A percentile compares a stretch with the other conserved stretches of the same genome.
phyloP scores from a whole-genome alignment of 768 basidiomycete species.

The Macrolepiota albuminosa region DNA sequence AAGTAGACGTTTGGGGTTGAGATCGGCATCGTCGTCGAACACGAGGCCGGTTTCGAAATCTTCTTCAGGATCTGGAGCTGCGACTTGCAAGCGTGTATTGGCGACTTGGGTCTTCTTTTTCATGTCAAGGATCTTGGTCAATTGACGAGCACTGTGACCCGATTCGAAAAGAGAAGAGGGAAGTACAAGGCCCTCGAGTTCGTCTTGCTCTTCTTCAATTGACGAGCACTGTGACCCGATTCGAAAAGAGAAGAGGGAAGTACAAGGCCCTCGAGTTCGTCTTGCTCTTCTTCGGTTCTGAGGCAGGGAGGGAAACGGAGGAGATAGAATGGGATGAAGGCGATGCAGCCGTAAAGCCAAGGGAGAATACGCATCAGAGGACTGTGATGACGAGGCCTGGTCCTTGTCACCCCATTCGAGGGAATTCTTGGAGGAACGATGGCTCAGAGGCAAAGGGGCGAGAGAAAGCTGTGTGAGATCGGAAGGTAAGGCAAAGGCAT shows the following conservation, averaged over 20 bases:
- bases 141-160: conserved; percentile 48
- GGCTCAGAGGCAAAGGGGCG: conserved; percentile 68
- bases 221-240: conserved; percentile 53
- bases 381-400: conserved; percentile 76
- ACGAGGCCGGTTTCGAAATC: conserved; percentile 84
- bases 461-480: conserved; percentile 81
- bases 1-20: conserved; percentile 72
- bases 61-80: conserved; percentile 68
- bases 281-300: conserved; percentile 77
- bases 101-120: conserved; percentile 49
- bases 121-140: conserved; percentile 47
- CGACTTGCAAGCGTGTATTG: conserved; percentile 37
- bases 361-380: conserved; percentile 82
- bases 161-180: conserved; percentile 75
- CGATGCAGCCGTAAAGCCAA: conserved; percentile 69
- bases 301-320: conserved; percentile 60
- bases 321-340: conserved; percentile 70
- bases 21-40: conserved; percentile 77
- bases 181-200: conserved; percentile 77
- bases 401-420: conserved; percentile 86
- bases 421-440: conserved; percentile 78
- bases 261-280: conserved; percentile 76
- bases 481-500: conserved; percentile 74
- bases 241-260: conserved; percentile 75
- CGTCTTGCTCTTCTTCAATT: conserved; percentile 66